These are phyloP conservation scores for Moniliophthora roreri DNA, from an alignment of 1,284 basidiomycete genomes.

Conservation along the genomic window DNA sequence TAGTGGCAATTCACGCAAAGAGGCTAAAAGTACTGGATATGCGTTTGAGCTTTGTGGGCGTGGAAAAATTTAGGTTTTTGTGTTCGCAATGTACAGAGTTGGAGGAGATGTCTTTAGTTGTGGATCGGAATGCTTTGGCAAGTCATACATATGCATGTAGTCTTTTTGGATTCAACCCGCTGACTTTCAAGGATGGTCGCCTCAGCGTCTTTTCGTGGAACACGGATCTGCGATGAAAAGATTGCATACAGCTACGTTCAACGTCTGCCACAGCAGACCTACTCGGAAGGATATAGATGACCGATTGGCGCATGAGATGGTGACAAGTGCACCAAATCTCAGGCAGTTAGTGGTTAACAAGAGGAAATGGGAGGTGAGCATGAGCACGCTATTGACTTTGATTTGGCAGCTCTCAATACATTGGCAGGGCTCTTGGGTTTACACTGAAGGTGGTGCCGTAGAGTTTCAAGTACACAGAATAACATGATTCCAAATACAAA, in stretches of 20 bases:
- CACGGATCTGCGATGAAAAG: neutral
- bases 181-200: neutral
- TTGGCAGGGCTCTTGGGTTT: neutral
- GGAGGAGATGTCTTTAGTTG: conserved; percentile 28
- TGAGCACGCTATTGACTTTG: neutral
- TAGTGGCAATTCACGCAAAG: conserved; percentile 34
- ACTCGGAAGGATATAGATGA: neutral
- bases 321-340: neutral
- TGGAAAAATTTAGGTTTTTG: conserved; percentile 23
- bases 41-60: conserved; percentile 31
- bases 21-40: conserved; percentile 38
- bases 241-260: neutral
- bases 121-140: conserved; percentile 27
- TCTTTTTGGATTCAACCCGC: too few relatives aligned
- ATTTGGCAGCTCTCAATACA: neutral
- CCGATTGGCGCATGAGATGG: neutral
- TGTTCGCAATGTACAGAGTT: conserved; percentile 23
- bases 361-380: neutral
- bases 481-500: too few relatives aligned
- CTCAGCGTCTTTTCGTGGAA: neutral
- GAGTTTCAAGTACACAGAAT: too few relatives aligned
- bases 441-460: neutral
- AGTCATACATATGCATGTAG: conserved; percentile 9
- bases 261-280: neutral
- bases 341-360: neutral